Conservation (phyloP, 129 eudicot species). For the Chrysanthemum lavandulifolium region DNA sequence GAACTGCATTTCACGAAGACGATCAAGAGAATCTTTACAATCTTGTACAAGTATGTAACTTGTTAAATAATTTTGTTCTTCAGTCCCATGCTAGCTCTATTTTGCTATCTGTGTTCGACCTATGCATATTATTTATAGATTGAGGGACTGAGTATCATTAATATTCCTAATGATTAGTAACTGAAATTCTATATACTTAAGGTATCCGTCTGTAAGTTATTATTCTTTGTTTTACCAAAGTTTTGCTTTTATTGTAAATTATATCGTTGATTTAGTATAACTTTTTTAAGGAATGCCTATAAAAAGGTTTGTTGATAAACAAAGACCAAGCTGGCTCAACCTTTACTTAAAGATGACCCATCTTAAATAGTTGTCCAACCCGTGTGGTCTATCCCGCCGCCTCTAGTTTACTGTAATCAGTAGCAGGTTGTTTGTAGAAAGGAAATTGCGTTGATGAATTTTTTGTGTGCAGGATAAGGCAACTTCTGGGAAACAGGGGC, state of each 20-base stretch:
- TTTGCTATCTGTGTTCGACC: background rate
- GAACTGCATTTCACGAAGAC: constrained; percentile 66
- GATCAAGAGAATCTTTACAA: constrained; percentile 96
- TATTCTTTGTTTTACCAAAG: too few relatives aligned
- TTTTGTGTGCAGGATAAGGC: constrained; percentile 62
- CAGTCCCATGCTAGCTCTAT: background rate
- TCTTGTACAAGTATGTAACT: constrained; percentile 70
- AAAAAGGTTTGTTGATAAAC: background rate
- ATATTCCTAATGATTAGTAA: too few relatives aligned
- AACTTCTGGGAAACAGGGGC: constrained; percentile 91
- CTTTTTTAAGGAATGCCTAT: background rate
- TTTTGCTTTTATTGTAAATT: too few relatives aligned
- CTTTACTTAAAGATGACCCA: background rate
- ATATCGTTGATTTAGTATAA: too few relatives aligned
- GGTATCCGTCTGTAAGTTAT: too few relatives aligned
- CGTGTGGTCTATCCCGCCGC: background rate
- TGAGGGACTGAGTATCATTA: too few relatives aligned
- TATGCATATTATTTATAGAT: background rate
- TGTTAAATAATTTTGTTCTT: background rate
- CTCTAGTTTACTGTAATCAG: background rate
- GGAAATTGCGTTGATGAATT: background rate
- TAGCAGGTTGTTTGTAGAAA: constrained; percentile 13
- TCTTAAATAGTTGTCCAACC: background rate
- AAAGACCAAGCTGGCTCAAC: too few relatives aligned
- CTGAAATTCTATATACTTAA: too few relatives aligned